Conservation (phyloP, 2,329 filamentous ascomycete genomes). For the Leptographium radiaticola region DNA sequence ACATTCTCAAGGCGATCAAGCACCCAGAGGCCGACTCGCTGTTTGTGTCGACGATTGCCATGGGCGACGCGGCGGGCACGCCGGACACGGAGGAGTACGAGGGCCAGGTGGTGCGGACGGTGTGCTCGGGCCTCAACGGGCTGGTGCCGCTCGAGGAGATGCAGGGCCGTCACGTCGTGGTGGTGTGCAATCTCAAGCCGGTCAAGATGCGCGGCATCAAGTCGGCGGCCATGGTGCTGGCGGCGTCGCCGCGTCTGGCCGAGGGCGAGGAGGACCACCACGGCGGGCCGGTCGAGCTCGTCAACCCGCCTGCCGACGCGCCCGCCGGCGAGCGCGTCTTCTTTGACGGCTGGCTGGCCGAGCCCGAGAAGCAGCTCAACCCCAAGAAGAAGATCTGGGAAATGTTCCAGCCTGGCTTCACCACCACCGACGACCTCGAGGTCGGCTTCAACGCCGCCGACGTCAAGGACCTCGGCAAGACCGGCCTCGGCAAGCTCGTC, state of each 20-base stretch:
- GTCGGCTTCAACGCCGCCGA: slow-evolving; percentile 74
- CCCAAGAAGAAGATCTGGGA: slow-evolving; percentile 99
- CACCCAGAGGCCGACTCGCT: slow-evolving; percentile 96
- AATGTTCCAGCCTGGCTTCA: slow-evolving; percentile 90
- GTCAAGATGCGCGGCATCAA: slow-evolving; percentile 93
- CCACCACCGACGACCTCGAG: slow-evolving; percentile 66
- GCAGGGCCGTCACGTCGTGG: slow-evolving; percentile 90
- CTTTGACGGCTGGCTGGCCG: slow-evolving; percentile 90
- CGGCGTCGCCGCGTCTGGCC: slow-evolving; percentile 71
- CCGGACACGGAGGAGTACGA: slow-evolving; percentile 88
- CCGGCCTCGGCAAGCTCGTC: slow-evolving; percentile 54
- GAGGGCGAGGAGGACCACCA: slow-evolving; percentile 78
- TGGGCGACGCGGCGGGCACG: slow-evolving; percentile 72
- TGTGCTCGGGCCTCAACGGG: slow-evolving; percentile 93
- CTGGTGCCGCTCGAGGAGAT: slow-evolving; percentile 87
- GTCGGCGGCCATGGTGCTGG: slow-evolving; percentile 79
- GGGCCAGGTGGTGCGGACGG: slow-evolving; percentile 81
- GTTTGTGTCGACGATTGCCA: slow-evolving; percentile 89
- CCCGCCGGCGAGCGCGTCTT: slow-evolving; percentile 77
- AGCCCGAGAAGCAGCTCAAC: slow-evolving; percentile 87
- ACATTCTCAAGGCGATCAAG: slow-evolving; percentile 90
- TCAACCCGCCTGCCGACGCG: slow-evolving; percentile 64
- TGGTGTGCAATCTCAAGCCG: slow-evolving; percentile 95
- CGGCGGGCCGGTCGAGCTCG: slow-evolving; percentile 83
- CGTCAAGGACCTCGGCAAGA: slow-evolving; percentile 64